A percentile compares a stretch with the other conserved stretches of the same genome.
These are phyloP conservation scores for Aspergillus tubingensis DNA, from an alignment of 2,329 filamentous ascomycete species.

Conservation along the genomic window DNA sequence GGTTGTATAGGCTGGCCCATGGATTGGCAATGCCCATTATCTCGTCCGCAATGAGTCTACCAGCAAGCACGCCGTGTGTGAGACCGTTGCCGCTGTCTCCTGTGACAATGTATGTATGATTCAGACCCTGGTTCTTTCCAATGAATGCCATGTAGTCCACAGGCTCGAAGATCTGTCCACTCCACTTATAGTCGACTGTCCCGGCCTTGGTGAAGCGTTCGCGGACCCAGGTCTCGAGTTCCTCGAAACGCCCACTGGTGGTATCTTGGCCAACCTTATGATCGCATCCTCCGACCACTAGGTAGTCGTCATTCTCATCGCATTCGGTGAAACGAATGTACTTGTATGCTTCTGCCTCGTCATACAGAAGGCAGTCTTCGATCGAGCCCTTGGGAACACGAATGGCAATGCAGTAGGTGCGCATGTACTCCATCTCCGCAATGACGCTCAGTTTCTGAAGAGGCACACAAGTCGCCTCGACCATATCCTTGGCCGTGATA, in stretches of 20 bases:
- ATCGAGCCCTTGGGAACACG: conserved; percentile 54
- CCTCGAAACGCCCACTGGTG: conserved; percentile 49
- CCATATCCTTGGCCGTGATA: conserved; percentile 51
- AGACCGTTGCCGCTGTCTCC: conserved; percentile 61
- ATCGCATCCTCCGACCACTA: conserved; percentile 59
- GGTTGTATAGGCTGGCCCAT: conserved; percentile 55
- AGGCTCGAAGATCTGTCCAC: conserved; percentile 59
- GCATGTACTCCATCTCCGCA: conserved; percentile 55
- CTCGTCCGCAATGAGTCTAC: conserved; percentile 55
- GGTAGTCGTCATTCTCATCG: conserved; percentile 57
- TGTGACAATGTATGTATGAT: conserved; percentile 57
- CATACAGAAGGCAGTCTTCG: conserved; percentile 59
- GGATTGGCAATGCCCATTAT: conserved; percentile 53
- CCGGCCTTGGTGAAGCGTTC: conserved; percentile 55
- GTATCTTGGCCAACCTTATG: conserved; percentile 60
- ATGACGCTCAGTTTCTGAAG: conserved; percentile 58
- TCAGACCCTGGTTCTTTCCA: conserved; percentile 55
- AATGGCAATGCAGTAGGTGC: conserved; percentile 60
- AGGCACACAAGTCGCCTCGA: conserved; percentile 59
- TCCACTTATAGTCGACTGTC: conserved; percentile 58
- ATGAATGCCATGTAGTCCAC: conserved; percentile 59
- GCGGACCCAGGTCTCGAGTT: conserved; percentile 57
- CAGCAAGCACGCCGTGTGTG: conserved; percentile 58
- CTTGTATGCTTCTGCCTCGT: conserved; percentile 57
- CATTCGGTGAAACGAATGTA: conserved; percentile 57